Evolutionary conservation across 192 early-diverging fungal species (phyloP), one percentile per base, ranked within the genome.

Genomic region (Chytriomyces sp.): DNA sequence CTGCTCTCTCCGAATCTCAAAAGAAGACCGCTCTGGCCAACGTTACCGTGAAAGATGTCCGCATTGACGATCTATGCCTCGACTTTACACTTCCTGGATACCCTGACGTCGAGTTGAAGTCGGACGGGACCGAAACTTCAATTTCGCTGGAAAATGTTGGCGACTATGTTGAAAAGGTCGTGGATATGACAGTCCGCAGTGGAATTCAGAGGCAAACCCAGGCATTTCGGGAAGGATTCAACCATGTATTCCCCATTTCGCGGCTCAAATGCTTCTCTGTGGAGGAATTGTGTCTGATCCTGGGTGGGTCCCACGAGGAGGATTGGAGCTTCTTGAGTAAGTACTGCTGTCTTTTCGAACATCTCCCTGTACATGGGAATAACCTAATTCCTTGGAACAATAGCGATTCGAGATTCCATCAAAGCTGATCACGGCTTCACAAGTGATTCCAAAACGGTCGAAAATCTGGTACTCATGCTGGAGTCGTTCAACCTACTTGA

Each of bases 71-170:
- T 55, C 83, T 98, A 39, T 83, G 85, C 34, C 82, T 98, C 17
- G 93, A 95, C 74, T 96, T 96, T 82, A 92, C 92, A 2, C 79
- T 96, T 34, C 92, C 92, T 7, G 94, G 94, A 5, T 84, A 92
- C 81, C 86, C 91, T 17, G 70, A 78, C 14, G 81, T 90, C 52
- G 89, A 93, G 54, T 82, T 94, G 31, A 84, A 84, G 55, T 74
- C 79, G 65, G 64, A 64, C 34, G 95, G 94, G 25, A 25, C 74
- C 5, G 79, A 88, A 6, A 85, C 91, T 6, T 72, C 86, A 4
- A 90, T 97, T 22, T 94, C 88, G 2, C 86, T 93, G n/a, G 75
- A 82, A 62, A 98, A 96, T 67, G 84, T 96, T n/a, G 84, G 89
- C 26, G 80, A 87, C 8, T 98, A 96, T 63, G 76, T 98, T 17